A percentile compares a stretch with the other conserved stretches of the same genome.
These are phyloP conservation scores for Mesotaenium endlicherianum DNA, from an alignment of 139 green algal species.

Conservation along the genomic window DNA sequence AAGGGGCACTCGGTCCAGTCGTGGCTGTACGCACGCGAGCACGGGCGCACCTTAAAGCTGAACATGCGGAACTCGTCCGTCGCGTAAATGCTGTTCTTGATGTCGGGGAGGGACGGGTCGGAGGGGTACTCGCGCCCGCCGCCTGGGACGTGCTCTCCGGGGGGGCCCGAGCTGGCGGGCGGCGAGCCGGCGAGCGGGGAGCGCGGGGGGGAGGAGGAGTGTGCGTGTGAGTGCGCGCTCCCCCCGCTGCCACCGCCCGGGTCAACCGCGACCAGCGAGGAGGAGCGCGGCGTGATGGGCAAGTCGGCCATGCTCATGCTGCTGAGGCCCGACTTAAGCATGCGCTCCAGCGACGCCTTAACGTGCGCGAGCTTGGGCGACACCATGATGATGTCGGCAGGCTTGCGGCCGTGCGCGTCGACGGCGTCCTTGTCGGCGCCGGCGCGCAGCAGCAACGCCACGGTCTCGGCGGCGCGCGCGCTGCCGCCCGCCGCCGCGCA, in stretches of 20 bases:
- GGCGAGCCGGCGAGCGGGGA: too few species aligned
- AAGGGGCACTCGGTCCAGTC: slow-evolving; percentile 97
- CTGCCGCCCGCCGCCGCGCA: slow-evolving; percentile 49
- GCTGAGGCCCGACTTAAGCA: slow-evolving; percentile 10
- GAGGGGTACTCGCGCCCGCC: neutral
- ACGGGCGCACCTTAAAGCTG: slow-evolving; percentile 66
- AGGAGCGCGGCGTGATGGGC: too few species aligned
- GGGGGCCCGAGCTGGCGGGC: too few species aligned
- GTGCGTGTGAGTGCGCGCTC: too few species aligned
- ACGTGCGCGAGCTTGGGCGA: slow-evolving; percentile 32
- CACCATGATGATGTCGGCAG: slow-evolving; percentile 37
- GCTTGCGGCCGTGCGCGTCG: slow-evolving; percentile 27
- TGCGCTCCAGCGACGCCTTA: slow-evolving; percentile 17
- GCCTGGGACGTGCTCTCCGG: too few species aligned
- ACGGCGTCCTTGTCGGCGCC: slow-evolving; percentile 45
- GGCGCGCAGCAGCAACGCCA: slow-evolving; percentile 37
- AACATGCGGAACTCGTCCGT: slow-evolving; percentile 58
- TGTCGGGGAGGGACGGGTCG: slow-evolving; percentile 18
- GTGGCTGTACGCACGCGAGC: slow-evolving; percentile 71
- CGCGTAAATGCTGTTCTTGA: slow-evolving; percentile 36
- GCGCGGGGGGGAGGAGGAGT: too few species aligned
- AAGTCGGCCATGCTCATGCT: too few species aligned
- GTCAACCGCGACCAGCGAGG: too few species aligned
- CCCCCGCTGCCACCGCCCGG: too few species aligned
- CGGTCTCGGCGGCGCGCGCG: slow-evolving; percentile 22